Base-by-base conservation (phyloP, 352 stramenopile species). In the Globisporangium nodosum region DNA sequence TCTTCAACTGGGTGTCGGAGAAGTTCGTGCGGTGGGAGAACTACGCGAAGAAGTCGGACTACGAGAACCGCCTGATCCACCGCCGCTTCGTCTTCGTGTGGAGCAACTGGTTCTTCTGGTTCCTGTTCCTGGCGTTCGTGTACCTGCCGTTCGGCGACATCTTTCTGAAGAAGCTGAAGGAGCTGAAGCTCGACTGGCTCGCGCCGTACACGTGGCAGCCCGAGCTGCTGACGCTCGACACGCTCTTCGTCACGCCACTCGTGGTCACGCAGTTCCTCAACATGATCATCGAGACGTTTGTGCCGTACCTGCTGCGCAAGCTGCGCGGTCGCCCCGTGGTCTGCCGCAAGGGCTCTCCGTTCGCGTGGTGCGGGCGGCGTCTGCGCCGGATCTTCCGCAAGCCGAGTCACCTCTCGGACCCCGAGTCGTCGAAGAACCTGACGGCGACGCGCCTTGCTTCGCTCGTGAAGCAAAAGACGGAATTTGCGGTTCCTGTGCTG, bases 91-190 rank as follows among this genome's bases (percentile, higher is more conserved):
- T 96, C 9, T 96, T 96, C 52, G 85, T 94, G 39, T 96, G 87
- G 87, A 93, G 85, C 65, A 96, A 96, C 68, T 94, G 87, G 87
- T 96, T 96, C 66, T 94, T 94, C 58, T 96, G 87, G 87, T 96
- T 94, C 56, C 63, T 96, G 3, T 94, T 94, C 52, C 73, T 96
- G 20, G 88, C 87, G 27, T 96, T 96, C 56, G 81, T 96, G n/a
- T 96, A 96, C 65, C 43, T 96, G 56, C 87, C 87, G 27, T 96
- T 94, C 62, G 87, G 87, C 8, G 76, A 82, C 39, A 54, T 66
- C 20, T 90, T 94, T 39, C 49, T 94, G 27, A 55, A 64, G 45
- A 73, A 87, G 21, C 79, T 92, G 35, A 69, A 77, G 20, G 62
- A 64, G 3, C 39, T 84, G 20, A 71, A 78, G 0, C 62, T 92